phyloP scores from a whole-genome alignment of 208 protist genomes.

The Crithidia fasciculata region DNA sequence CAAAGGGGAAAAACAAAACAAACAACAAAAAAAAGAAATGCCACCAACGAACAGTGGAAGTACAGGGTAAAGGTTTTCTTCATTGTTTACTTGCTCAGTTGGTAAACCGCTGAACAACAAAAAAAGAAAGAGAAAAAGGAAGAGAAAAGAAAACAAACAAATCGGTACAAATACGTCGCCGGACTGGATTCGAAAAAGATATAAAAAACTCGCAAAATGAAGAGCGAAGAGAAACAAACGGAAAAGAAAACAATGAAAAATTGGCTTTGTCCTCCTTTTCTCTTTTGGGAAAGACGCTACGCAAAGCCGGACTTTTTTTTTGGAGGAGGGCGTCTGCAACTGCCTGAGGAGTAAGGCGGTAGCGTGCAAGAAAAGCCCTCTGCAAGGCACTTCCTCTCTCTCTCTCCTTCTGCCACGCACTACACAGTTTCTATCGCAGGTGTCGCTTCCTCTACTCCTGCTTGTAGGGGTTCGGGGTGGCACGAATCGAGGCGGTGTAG shows the following conservation, averaged over 20 bases:
- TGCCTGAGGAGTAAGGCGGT: too few species aligned
- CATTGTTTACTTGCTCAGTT: too few species aligned
- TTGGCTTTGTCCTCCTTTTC: not conserved
- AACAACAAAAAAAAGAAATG: too few species aligned
- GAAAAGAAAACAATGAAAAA: slow-evolving; percentile 15
- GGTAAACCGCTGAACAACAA: not conserved
- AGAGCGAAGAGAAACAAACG: not conserved
- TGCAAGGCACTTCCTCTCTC: too few species aligned
- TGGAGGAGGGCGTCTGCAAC: not conserved
- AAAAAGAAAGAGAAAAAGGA: slow-evolving; percentile 1
- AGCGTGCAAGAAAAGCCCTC: too few species aligned
- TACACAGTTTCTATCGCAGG: too few species aligned
- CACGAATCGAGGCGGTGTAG: slow-evolving; percentile 33
- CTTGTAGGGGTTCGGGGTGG: slow-evolving; percentile 12
- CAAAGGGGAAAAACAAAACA: too few species aligned
- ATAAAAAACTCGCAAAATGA: not conserved
- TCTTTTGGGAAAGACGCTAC: not conserved
- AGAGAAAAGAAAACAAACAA: slow-evolving; percentile 27
- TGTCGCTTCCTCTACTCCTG: slow-evolving; percentile 10
- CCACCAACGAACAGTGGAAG: too few species aligned
- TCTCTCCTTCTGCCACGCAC: too few species aligned
- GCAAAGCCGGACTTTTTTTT: not conserved
- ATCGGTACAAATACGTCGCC: slow-evolving; percentile 4
- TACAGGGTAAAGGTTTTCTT: too few species aligned
- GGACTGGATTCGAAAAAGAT: not conserved